These are phyloP conservation scores for Raffaelea albimanens DNA, from an alignment of 2,329 filamentous ascomycete species.

Conservation along the genomic window DNA sequence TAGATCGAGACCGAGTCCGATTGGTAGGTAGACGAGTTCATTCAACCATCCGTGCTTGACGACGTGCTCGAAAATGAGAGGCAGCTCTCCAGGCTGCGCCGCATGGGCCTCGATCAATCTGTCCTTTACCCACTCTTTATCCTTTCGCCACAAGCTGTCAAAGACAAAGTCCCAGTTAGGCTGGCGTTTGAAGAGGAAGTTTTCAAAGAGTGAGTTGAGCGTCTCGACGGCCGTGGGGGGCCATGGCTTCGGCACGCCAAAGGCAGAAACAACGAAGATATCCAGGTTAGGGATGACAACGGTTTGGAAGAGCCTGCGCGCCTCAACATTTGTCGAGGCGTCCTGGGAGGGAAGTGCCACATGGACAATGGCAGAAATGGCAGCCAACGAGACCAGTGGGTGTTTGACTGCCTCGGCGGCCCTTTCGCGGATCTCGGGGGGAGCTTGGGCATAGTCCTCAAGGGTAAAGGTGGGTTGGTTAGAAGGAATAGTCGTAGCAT, in stretches of 20 bases:
- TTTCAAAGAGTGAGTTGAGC: slow-evolving; percentile 67
- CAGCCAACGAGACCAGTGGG: slow-evolving; percentile 80
- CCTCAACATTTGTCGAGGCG: slow-evolving; percentile 53
- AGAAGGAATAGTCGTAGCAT: slow-evolving; percentile 75
- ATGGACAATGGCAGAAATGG: slow-evolving; percentile 60
- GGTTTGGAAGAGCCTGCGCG: slow-evolving; percentile 56
- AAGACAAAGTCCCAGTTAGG: slow-evolving; percentile 80
- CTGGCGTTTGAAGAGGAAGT: slow-evolving; percentile 71
- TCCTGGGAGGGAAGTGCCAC: slow-evolving; percentile 52
- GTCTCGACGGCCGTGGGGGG: slow-evolving; percentile 65
- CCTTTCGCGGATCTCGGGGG: slow-evolving; percentile 39
- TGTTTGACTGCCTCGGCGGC: slow-evolving; percentile 63
- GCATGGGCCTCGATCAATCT: slow-evolving; percentile 72
- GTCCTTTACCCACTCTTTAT: slow-evolving; percentile 76
- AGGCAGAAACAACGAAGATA: slow-evolving; percentile 69
- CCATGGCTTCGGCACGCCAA: slow-evolving; percentile 71
- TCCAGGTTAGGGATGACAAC: slow-evolving; percentile 65
- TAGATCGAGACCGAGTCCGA: slow-evolving; percentile 79
- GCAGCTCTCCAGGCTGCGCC: slow-evolving; percentile 56
- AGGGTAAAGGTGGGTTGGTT: slow-evolving; percentile 68
- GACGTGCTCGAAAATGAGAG: slow-evolving; percentile 69
- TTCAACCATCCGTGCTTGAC: slow-evolving; percentile 77
- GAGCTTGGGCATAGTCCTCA: slow-evolving; percentile 42
- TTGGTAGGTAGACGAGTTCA: slow-evolving; percentile 66
- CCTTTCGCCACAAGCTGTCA: slow-evolving; percentile 83